A percentile compares a stretch with the other conserved stretches of the same genome.
phyloP scores from a whole-genome alignment of 768 basidiomycete species.

The Lyophyllum decastes region DNA sequence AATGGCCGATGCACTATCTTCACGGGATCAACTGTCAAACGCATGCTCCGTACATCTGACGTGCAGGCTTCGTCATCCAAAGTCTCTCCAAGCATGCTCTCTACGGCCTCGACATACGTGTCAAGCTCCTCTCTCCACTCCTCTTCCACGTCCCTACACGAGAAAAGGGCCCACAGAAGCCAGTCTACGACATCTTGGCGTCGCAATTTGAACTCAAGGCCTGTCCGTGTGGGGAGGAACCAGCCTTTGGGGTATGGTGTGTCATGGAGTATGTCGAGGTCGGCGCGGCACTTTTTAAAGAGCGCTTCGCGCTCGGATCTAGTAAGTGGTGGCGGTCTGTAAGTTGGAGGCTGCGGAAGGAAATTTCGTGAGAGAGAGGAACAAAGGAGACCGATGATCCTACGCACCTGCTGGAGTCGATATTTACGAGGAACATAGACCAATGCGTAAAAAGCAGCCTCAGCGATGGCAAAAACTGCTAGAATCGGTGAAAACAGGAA shows the following conservation, averaged over 20 bases:
- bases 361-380: neutral
- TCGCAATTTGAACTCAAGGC: conserved; percentile 21
- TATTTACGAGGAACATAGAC: conserved; percentile 49
- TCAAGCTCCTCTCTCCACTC: conserved; percentile 3
- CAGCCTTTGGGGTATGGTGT: conserved; percentile 47
- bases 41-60: conserved; percentile 41
- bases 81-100: neutral
- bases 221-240: conserved; percentile 41
- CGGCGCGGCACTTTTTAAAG: conserved; percentile 47
- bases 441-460: conserved; percentile 49
- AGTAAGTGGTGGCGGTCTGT: conserved; percentile 34
- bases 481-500: conserved; percentile 31
- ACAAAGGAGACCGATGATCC: neutral
- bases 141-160: neutral
- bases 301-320: conserved; percentile 45
- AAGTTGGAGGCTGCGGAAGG: conserved; percentile 30
- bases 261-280: conserved; percentile 19
- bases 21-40: conserved; percentile 60
- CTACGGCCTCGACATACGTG: neutral
- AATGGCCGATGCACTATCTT: conserved; percentile 55
- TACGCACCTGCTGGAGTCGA: conserved; percentile 50
- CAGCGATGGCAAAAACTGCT: conserved; percentile 36
- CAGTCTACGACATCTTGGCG: conserved; percentile 1
- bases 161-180: conserved; percentile 2
- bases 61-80: neutral